Evolutionary conservation across 179 eudicot species (phyloP).

Genomic region (Silene coronaria): DNA sequence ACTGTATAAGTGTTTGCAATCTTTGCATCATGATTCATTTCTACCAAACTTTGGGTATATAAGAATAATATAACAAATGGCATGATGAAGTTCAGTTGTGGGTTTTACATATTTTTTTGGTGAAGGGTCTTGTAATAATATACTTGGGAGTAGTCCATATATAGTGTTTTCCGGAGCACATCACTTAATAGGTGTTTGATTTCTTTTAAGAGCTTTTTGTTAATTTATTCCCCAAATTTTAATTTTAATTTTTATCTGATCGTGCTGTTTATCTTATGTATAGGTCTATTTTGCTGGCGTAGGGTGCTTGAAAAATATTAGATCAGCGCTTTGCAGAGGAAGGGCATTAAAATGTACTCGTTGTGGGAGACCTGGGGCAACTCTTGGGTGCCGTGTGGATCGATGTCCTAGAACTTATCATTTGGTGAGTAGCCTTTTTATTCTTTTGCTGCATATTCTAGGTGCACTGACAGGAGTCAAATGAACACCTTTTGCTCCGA

Average conservation of each 20-base stretch:
- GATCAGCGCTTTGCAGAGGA: slow-evolving; percentile 97
- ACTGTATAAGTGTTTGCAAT: too few relatives aligned
- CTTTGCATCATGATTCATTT: neutral
- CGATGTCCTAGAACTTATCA: slow-evolving; percentile 98
- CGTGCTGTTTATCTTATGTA: slow-evolving; percentile 23
- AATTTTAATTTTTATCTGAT: neutral
- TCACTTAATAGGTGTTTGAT: neutral
- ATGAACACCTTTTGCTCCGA: neutral
- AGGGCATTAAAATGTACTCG: slow-evolving; percentile 81
- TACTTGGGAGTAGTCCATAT: neutral
- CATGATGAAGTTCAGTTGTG: neutral
- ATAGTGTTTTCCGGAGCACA: neutral
- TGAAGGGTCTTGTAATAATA: neutral
- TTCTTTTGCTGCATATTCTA: neutral
- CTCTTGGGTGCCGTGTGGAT: slow-evolving; percentile 97
- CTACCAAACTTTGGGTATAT: neutral
- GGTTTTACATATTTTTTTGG: neutral
- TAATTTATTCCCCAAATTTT: neutral
- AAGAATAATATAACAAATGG: neutral
- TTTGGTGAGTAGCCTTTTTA: slow-evolving; percentile 47
- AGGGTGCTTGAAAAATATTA: slow-evolving; percentile 87
- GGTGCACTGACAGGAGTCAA: neutral
- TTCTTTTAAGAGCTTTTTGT: slow-evolving; percentile 2
- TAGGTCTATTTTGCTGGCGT: slow-evolving; percentile 97
- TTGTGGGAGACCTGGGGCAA: slow-evolving; percentile 93